These are phyloP conservation scores for Ramularia endophylla DNA, from an alignment of 2,329 filamentous ascomycete species.

Conservation along the genomic window DNA sequence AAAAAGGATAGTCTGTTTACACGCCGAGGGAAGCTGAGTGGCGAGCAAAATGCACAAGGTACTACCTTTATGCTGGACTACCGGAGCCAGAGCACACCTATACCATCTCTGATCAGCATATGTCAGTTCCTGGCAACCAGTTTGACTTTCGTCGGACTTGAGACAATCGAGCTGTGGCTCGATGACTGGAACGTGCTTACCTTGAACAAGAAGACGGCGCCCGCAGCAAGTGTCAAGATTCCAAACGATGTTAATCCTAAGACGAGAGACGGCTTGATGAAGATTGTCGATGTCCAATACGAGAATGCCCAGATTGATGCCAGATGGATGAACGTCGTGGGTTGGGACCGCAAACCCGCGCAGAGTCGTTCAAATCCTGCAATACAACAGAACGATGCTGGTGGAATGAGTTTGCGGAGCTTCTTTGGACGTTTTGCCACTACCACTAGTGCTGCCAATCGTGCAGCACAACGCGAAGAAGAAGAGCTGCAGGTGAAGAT, in stretches of 20 bases:
- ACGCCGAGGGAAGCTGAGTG: conserved; percentile 63
- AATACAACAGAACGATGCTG: conserved; percentile 18
- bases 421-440: conserved; percentile 67
- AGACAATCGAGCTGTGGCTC: conserved; percentile 82
- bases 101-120: conserved; percentile 79
- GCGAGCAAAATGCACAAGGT: conserved; percentile 53
- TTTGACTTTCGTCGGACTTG: conserved; percentile 86
- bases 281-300: conserved; percentile 69
- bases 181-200: conserved; percentile 78
- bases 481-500: conserved; percentile 56
- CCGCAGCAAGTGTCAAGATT: conserved; percentile 64
- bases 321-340: conserved; percentile 77
- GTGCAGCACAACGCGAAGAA: conserved; percentile 58
- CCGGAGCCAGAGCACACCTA: conserved; percentile 75
- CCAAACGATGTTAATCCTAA: conserved; percentile 73
- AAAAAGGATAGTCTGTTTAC: conserved; percentile 98
- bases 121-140: conserved; percentile 92
- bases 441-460: conserved; percentile 42
- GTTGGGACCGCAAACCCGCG: conserved; percentile 68
- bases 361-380: conserved; percentile 1
- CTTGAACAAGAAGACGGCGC: conserved; percentile 79
- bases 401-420: conserved; percentile 49
- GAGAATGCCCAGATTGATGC: conserved; percentile 92
- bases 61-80: conserved; percentile 97
- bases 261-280: conserved; percentile 86